Base-by-base conservation (phyloP, 202 grass and related monocot genomes). In the Bolboschoenoplectus hybrid region DNA sequence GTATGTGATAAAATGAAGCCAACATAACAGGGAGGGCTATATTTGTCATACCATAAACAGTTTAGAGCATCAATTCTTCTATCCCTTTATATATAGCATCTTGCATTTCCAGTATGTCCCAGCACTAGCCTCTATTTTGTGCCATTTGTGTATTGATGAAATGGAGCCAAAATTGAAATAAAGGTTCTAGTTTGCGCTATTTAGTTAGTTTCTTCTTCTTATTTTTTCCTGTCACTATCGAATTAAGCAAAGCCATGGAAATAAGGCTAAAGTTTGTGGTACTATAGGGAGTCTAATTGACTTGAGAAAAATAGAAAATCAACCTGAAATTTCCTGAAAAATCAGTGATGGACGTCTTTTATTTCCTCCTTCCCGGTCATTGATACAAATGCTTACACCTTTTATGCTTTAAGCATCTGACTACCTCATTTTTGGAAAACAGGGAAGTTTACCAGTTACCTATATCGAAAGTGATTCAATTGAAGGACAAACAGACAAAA, bases 361-460 rank as follows among this genome's bases (percentile, higher is more conserved):
- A 9, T 56, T 78, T 75, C 74, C 49, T 13, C 13, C 20, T 56
- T 78, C 34, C 46, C 35, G 19, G 10, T 58, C 13, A 57, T 39
- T 79, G 3, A 58, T 40, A 79, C 74, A 10, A 41, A 58, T 46
- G 61, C 49, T 66, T 16, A 46, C 44, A 64, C 58, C n/a, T 50
- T 67, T 50, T 82, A 51, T 51, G 40, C 45, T 46, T 41, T 20
- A 49, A 50, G n/a, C 63, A 65, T 49, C 60, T 50, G 51, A 82
- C 40, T 82, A 46, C 58, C 8, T 45, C 50, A 10, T 82, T 74
- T 64, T 16, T 32, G 44, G 44, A 63, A 47, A 82, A 84, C 64
- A 84, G 91, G 97, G 97, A 81, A 98, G 97, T 65, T 82, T 98
- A 81, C 97, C 97, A 67, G 93, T 98, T 74, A 94, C 90, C 82